Base-by-base conservation (phyloP, 2,329 filamentous ascomycete genomes). In the Beauveria brongniartii region DNA sequence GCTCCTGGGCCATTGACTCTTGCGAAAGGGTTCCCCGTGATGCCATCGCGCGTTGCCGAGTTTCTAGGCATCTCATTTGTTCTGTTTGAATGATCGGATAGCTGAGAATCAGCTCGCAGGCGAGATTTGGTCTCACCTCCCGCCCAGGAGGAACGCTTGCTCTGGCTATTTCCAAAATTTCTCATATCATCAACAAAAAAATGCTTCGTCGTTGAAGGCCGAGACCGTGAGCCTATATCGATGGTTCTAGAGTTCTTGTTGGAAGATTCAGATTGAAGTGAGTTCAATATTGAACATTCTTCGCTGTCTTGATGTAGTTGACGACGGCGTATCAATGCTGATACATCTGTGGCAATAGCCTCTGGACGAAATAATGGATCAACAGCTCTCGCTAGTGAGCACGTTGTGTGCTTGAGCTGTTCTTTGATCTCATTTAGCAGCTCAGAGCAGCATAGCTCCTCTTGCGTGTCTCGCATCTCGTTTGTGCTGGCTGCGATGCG, bases 21-120 rank as follows among this genome's bases (percentile, higher is more conserved):
- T 14, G 81, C 70, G 65, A 84, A 84, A 0, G 82, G 82, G 63
- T 72, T 81, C 24, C 82, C 80, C 7, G 81, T 78, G 30, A 84
- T 81, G 10, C 82, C 82, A 64, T 82, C 80, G 56, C 80, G 75
- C 7, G 69, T 62, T 9, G 65, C 47, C 26, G 67, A 66, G 7
- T 65, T 67, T 18, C 68, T 67, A n/a, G 65, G 10, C 5, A 5
- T 28, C 14, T 60, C 58, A 18, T 40, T 55, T 6, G 43, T 40
- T 54, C 55, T 56, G 9, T 12, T 40, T 16, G 47, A 57, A 26
- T 61, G 5, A 70, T 70, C 40, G 67, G 66, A 56, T 65, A 69
- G 18, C 63, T 54, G 51, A 59, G 61, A 55, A 24, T 61, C 14
- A 37, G 61, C 60, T 10, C 63, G 40, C 22, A 48, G 14, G 16